Conservation (phyloP, 2,329 filamentous ascomycete species). For the Periconia sp. region DNA sequence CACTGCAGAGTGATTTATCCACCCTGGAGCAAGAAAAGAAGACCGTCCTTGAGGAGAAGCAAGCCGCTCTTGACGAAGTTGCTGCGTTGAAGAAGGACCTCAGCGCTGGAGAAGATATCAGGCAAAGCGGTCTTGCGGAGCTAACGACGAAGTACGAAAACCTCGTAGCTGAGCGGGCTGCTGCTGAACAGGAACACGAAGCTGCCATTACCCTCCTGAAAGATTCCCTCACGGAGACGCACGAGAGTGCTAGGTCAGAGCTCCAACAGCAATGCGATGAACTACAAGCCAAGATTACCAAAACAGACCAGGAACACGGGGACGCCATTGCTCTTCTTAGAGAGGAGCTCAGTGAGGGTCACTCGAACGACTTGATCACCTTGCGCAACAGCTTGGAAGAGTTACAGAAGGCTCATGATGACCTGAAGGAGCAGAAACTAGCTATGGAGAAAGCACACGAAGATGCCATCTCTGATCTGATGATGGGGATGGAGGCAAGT, state of each 20-base stretch:
- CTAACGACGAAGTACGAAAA: conserved; percentile 33
- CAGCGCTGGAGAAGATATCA: conserved; percentile 21
- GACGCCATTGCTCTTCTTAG: conserved; percentile 38
- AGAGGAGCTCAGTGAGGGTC: conserved; percentile 35
- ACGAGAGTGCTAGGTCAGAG: conserved; percentile 27
- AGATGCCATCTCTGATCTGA: conserved; percentile 43
- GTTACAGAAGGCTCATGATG: conserved; percentile 31
- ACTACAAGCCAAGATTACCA: conserved; percentile 27
- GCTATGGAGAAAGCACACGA: conserved; percentile 40
- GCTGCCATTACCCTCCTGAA: conserved; percentile 31
- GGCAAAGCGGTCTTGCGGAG: conserved; percentile 22
- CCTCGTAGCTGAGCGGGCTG: conserved; percentile 31
- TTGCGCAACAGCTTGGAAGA: conserved; percentile 34
- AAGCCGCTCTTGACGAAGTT: conserved; percentile 34
- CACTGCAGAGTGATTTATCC: conserved; percentile 29
- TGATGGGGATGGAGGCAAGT: conserved; percentile 41
- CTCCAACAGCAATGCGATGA: conserved; percentile 32
- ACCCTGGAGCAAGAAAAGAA: conserved; percentile 38
- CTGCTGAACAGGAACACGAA: conserved; percentile 36
- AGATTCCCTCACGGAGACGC: conserved; percentile 32
- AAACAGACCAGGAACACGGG: conserved; percentile 36
- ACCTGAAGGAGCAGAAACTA: conserved; percentile 35
- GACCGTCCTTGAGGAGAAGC: conserved; percentile 25
- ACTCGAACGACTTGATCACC: conserved; percentile 31
- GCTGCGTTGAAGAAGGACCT: conserved; percentile 26